Conservation (phyloP, 345 rosid genomes). For the rapeseed (Brassica napus) region DNA sequence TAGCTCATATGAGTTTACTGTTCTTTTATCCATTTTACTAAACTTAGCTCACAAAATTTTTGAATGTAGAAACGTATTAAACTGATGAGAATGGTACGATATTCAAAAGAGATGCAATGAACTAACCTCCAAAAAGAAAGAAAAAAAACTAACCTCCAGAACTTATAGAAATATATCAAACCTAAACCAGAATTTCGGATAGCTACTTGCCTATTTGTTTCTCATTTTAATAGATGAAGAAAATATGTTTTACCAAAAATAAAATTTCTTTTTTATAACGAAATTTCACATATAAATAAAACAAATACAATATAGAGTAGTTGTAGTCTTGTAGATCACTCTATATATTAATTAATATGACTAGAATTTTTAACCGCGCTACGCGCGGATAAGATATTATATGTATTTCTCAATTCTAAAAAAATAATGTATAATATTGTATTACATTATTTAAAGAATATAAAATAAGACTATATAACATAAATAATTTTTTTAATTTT, state of each 20-base stretch:
- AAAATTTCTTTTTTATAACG: background rate
- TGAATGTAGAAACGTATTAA: background rate
- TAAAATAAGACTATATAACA: too few species aligned
- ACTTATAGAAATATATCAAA: background rate
- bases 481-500: too few species aligned
- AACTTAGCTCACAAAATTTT: background rate
- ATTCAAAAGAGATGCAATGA: background rate
- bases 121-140: background rate
- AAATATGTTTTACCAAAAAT: background rate
- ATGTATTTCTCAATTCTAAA: too few species aligned
- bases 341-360: background rate
- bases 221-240: background rate
- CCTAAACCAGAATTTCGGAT: background rate
- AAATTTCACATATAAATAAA: background rate
- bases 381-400: too few species aligned
- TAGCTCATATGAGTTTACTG: background rate
- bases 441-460: too few species aligned
- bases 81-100: background rate
- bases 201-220: background rate
- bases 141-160: background rate
- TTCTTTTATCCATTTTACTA: background rate
- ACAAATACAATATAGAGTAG: background rate
- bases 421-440: too few species aligned
- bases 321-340: background rate
- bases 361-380: too few species aligned